Evolutionary conservation across 2,329 filamentous ascomycete species (phyloP).

Genomic region (Fusarium clavum): DNA sequence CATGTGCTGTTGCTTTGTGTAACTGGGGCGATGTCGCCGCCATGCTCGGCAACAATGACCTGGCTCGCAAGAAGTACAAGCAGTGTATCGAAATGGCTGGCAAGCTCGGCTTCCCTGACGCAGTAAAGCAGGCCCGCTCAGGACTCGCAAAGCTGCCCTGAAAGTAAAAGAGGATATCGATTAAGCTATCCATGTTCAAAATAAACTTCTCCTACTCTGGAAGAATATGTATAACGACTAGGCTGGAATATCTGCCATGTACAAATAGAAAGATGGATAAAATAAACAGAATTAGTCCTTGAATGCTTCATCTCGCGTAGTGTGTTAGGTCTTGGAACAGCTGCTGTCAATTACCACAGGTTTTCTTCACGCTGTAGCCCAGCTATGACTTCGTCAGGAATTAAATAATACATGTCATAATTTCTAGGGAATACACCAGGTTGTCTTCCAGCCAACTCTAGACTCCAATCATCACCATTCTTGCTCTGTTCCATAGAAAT

Average conservation of each 20-base stretch:
- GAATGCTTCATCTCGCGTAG: background rate
- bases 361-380: background rate
- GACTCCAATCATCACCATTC: slow-evolving; percentile 9
- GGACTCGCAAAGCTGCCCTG: slow-evolving; percentile 57
- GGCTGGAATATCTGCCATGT: slow-evolving; percentile 14
- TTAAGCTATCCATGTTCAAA: background rate
- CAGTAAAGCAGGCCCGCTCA: slow-evolving; percentile 63
- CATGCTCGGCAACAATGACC: slow-evolving; percentile 72
- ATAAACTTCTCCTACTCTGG: background rate
- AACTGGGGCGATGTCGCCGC: slow-evolving; percentile 88
- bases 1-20: slow-evolving; percentile 85
- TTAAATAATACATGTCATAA: slow-evolving; percentile 4
- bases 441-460: slow-evolving; percentile 8
- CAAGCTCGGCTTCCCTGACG: slow-evolving; percentile 64
- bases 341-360: background rate
- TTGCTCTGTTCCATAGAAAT: slow-evolving; percentile 23
- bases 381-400: background rate
- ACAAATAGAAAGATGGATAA: slow-evolving; percentile 19
- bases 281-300: background rate
- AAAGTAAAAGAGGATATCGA: slow-evolving; percentile 8
- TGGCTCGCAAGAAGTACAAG: slow-evolving; percentile 75
- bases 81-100: slow-evolving; percentile 74
- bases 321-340: background rate
- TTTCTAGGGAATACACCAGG: slow-evolving; percentile 8
- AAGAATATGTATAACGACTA: slow-evolving; percentile 6